phyloP scores from a whole-genome alignment of 1,284 basidiomycete genomes.

The Rhodotorula sp. region DNA sequence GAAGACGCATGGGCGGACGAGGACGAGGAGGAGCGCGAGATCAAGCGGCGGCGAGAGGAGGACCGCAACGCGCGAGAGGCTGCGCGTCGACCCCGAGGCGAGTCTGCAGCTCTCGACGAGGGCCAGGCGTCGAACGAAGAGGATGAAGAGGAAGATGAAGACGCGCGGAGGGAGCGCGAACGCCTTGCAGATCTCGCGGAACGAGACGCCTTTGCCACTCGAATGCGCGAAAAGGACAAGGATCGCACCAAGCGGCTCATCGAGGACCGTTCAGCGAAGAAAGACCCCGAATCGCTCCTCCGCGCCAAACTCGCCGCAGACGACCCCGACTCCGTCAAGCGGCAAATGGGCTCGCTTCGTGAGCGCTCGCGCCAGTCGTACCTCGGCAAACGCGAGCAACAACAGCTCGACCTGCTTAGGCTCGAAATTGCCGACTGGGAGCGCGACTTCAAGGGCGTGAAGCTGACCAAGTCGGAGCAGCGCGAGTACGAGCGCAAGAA shows the following conservation, averaged over 20 bases:
- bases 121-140: slow-evolving; percentile 50
- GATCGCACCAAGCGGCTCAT: slow-evolving; percentile 87
- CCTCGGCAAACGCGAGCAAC: slow-evolving; percentile 89
- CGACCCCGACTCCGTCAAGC: slow-evolving; percentile 70
- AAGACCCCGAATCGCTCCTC: slow-evolving; percentile 70
- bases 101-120: neutral
- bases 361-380: slow-evolving; percentile 89
- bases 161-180: slow-evolving; percentile 68
- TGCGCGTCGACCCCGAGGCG: slow-evolving; percentile 46
- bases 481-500: slow-evolving; percentile 86
- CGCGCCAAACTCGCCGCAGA: slow-evolving; percentile 69
- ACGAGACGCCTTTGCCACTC: slow-evolving; percentile 87
- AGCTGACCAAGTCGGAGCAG: slow-evolving; percentile 78
- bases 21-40: slow-evolving; percentile 62
- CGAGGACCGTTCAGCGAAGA: slow-evolving; percentile 80
- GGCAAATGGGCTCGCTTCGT: slow-evolving; percentile 75
- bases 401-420: slow-evolving; percentile 89
- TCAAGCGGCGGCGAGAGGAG: slow-evolving; percentile 47
- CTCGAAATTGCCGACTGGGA: slow-evolving; percentile 92
- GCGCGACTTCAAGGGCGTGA: slow-evolving; percentile 80
- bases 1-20: slow-evolving; percentile 80
- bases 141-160: slow-evolving; percentile 62
- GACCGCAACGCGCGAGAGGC: slow-evolving; percentile 54
- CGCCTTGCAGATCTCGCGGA: slow-evolving; percentile 76
- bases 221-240: slow-evolving; percentile 78